Base-by-base conservation (phyloP, 1,284 basidiomycete species). In the Hemileia vastatrix region DNA sequence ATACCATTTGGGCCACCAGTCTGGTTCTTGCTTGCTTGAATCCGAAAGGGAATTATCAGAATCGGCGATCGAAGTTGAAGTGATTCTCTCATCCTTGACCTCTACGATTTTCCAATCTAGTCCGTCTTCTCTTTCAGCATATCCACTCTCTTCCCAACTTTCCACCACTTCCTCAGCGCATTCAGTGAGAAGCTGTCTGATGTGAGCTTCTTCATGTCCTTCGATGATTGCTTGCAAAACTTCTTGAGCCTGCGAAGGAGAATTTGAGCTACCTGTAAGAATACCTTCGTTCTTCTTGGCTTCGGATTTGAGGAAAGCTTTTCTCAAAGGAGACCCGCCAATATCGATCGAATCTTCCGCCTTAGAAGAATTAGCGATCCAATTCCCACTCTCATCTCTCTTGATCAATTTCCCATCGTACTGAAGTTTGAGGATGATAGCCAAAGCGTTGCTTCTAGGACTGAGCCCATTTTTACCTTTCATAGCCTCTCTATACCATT, bases 1-100 rank as follows among this genome's bases (percentile, higher is more conserved):
- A 74, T 91, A 98, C 94, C 94, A 98, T 72, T 91, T 89, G 0
- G 93, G 94, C 82, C 82, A 83, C 64, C n/a, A 74, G 11, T 50
- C 48, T 50, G 23, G 48, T 18, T 24, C 48, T n/a, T 24, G 48
- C 9, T 18, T 32, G 1, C 13, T 50, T n/a, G 48, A 11, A 11
- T 18, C 48, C 9, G 11, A 11, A 13, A 15, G 13, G n/a, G 48
- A 9, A 32, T 13, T 32, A 32, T 11, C 48, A 24, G 48, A 50
- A 24, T 50, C n/a, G 9, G 23, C 45, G 18, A 19, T 47, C 45
- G 45, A 23, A 18, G 18, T 13, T 11, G 23, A 24, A 15, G 23
- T 32, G n/a, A 15, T 2, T 50, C 48, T 9, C 13, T 32, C 48
- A 32, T 50, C 48, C n/a, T 32, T 24, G 13, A 50, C 5, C 48